Conservation (phyloP, 371 early-diverging fungal species). For the Circinella umbellata region DNA sequence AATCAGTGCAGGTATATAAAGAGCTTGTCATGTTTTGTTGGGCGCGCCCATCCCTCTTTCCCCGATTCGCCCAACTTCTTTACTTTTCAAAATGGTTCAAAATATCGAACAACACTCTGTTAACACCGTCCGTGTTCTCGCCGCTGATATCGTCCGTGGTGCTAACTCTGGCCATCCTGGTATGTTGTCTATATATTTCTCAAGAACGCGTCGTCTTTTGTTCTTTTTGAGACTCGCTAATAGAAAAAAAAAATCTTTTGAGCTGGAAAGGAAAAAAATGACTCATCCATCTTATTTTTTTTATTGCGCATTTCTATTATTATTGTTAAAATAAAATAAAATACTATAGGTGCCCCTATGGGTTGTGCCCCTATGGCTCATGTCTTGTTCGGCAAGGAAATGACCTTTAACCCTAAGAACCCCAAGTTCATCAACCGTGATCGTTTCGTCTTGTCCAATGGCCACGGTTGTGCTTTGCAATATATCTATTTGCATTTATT, state of each 20-base stretch:
- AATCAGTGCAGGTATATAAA: conserved; percentile 10
- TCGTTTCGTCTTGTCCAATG: conserved; percentile 99
- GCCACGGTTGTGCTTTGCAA: conserved; percentile 97
- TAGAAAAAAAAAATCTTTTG: neutral
- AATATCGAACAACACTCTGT: conserved; percentile 72
- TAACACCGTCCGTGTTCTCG: conserved; percentile 93
- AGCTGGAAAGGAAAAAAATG: neutral
- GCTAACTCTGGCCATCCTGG: conserved; percentile 99
- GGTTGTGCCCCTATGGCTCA: conserved; percentile 98
- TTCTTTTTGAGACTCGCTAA: neutral
- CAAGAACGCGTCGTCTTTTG: conserved; percentile 7
- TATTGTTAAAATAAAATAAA: too few species aligned
- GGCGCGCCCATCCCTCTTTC: neutral
- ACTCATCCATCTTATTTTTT: neutral
- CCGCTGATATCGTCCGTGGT: conserved; percentile 94
- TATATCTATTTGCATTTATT: conserved; percentile 93
- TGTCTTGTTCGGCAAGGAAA: conserved; percentile 85
- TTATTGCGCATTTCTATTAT: too few species aligned
- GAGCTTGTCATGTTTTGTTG: conserved; percentile 4
- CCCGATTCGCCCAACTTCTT: conserved; percentile 17
- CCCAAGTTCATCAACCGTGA: conserved; percentile 94
- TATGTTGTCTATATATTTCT: conserved; percentile 18
- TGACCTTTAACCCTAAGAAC: conserved; percentile 87
- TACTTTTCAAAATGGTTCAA: conserved; percentile 42
- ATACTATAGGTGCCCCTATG: conserved; percentile 87